A percentile compares a stretch with the other conserved stretches of the same genome.
Evolutionary conservation across 257 asterid genomes (phyloP).

Genomic region (Solanum tarijense): DNA sequence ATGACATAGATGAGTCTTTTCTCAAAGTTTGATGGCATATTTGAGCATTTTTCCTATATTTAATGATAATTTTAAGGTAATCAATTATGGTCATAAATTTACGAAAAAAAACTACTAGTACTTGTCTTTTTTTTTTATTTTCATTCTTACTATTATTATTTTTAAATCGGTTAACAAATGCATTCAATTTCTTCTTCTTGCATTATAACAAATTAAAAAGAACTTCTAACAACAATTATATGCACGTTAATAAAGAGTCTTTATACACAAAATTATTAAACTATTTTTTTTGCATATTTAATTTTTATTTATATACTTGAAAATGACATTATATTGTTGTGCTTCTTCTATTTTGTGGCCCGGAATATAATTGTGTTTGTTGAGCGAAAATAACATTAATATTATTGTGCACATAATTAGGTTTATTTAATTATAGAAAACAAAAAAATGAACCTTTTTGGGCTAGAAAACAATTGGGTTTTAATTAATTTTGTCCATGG

Average conservation of each 20-base stretch:
- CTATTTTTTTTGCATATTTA: neutral
- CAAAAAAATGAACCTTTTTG: neutral
- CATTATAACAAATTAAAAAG: neutral
- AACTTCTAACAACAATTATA: too few relatives aligned
- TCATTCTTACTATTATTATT: too few relatives aligned
- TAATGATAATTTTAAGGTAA: neutral
- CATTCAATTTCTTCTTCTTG: neutral
- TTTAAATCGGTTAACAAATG: neutral
- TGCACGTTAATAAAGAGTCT: too few relatives aligned
- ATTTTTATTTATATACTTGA: neutral
- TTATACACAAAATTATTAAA: neutral
- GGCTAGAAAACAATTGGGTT: neutral
- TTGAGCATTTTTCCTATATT: neutral
- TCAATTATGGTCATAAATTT: neutral
- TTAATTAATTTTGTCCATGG: neutral
- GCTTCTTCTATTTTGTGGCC: neutral
- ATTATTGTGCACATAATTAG: neutral
- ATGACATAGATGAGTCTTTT: neutral
- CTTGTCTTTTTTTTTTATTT: neutral
- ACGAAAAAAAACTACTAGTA: neutral
- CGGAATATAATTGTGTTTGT: neutral
- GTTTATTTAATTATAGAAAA: neutral
- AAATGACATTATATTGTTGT: neutral
- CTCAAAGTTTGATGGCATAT: neutral
- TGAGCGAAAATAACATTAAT: neutral